Conservation (phyloP, 345 rosid species). For the Bretschneidera sinensis region DNA sequence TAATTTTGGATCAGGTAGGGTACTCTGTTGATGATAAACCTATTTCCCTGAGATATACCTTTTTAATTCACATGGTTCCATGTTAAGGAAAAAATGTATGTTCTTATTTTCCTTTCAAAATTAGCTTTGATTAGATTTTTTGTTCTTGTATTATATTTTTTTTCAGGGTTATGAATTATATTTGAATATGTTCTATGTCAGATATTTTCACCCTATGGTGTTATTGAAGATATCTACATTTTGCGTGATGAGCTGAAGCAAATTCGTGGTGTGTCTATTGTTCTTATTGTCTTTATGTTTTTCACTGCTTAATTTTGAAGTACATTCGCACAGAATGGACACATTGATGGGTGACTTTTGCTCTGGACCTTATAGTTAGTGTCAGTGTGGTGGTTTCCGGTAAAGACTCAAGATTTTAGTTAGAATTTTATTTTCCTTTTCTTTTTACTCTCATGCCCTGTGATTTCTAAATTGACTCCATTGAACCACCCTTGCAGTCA, state of each 20-base stretch:
- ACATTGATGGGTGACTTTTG: slow-evolving; percentile 7
- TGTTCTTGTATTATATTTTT: background rate
- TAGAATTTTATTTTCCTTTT: background rate
- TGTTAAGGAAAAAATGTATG: too few relatives aligned
- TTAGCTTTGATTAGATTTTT: background rate
- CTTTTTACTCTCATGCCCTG: too few relatives aligned
- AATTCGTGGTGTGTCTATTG: slow-evolving; percentile 54
- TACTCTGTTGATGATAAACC: too few relatives aligned
- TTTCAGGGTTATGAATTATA: slow-evolving; percentile 10
- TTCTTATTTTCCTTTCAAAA: background rate
- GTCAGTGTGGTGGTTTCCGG: background rate
- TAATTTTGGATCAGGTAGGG: too few relatives aligned
- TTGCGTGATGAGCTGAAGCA: slow-evolving; percentile 60
- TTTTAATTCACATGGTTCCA: too few relatives aligned
- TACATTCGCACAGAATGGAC: background rate
- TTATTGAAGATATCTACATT: slow-evolving; percentile 66
- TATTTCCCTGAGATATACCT: too few relatives aligned
- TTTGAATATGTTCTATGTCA: slow-evolving; percentile 26
- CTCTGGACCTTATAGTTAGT: background rate
- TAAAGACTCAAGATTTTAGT: background rate
- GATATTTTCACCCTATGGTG: slow-evolving; percentile 74
- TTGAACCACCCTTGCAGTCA: background rate
- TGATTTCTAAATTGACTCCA: too few relatives aligned
- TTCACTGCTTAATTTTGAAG: background rate
- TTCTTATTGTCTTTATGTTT: slow-evolving; percentile 12